Percentiles rank a stretch among this genome's conserved stretches.
Conservation (phyloP, 805 yeast genomes). For the Jamesozyma lodderae region DNA sequence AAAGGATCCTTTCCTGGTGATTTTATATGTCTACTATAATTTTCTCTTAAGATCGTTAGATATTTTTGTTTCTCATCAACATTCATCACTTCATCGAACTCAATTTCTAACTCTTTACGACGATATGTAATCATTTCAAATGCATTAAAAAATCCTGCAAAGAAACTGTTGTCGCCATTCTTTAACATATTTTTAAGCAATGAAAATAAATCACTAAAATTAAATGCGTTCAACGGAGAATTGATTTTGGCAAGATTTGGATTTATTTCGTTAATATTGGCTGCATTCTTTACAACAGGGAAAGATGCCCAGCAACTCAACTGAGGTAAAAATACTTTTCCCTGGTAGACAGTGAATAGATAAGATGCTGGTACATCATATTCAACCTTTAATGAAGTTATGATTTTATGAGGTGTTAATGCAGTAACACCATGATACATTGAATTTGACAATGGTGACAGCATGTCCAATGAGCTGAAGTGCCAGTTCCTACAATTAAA, state of each 20-base stretch:
- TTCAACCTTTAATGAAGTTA: slow-evolving; percentile 39
- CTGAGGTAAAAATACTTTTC: slow-evolving; percentile 41
- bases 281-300: slow-evolving; percentile 13
- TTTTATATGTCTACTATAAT: slow-evolving; percentile 9
- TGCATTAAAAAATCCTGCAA: slow-evolving; percentile 14
- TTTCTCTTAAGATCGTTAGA: slow-evolving; percentile 10
- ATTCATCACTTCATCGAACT: slow-evolving; percentile 10
- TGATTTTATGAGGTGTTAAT: slow-evolving; percentile 43
- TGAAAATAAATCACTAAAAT: slow-evolving; percentile 12
- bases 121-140: slow-evolving; percentile 20
- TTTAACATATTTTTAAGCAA: slow-evolving; percentile 16
- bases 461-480: slow-evolving; percentile 38
- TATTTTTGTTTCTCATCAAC: slow-evolving; percentile 10
- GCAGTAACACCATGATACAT: slow-evolving; percentile 53
- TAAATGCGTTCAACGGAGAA: slow-evolving; percentile 12
- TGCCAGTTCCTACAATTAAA: slow-evolving; percentile 58
- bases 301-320: slow-evolving; percentile 46
- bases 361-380: slow-evolving; percentile 35
- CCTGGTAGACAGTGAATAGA: slow-evolving; percentile 30
- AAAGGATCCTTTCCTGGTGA: slow-evolving; percentile 26
- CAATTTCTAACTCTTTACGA: slow-evolving; percentile 23
- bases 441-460: slow-evolving; percentile 45
- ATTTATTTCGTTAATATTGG: slow-evolving; percentile 10
- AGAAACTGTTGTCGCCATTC: slow-evolving; percentile 8
- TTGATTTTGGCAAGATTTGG: slow-evolving; percentile 7